Evolutionary conservation across 2,329 filamentous ascomycete species (phyloP), one percentile per base, ranked within the genome.

Genomic region (Bretziella fagacearum): DNA sequence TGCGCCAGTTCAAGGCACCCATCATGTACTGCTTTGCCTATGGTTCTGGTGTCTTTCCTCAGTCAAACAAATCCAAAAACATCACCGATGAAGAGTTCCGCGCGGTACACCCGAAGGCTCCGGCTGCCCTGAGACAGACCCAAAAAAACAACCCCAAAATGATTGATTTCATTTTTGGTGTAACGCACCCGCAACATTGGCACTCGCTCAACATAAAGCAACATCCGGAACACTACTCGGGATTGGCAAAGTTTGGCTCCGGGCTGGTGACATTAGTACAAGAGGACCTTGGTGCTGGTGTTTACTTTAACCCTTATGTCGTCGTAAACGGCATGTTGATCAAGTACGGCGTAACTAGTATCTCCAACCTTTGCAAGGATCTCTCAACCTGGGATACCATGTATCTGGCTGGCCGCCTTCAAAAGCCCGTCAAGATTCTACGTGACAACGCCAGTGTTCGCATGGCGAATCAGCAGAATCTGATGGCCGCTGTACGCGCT

Each of bases 111-210:
- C 81, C 87, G 5, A 79, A 86, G 52, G 79, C 89, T 1, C 84
- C 86, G 1, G 69, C 77, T 45, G 84, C 84, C 1, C 79, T 96
- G 6, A 69, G 81, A 54, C 84, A 85, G 54, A 83, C 86, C 54
- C 89, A 96, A 62, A 79, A 84, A 56, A 84, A 84, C 25, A 78
- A 79, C 1, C 85, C 85, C 10, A 95, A 95, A 66, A 93, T 96
- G 79, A 93, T 98, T 53, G 91, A 98, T 63, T 94, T 98, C 60
- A 93, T 98, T 55, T 91, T 98, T 59, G 91, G 89, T 22, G 89
- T 96, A 8, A 84, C 84, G 1, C 84, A 93, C 61, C 85, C 83
- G 1, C 83, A 98, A 59, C 91, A 98, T 64, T 98, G 89, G 84
- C 91, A 98, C 64, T 87, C 82, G 27, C 70, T 98, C 51, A 98